Conservation (phyloP, 2,329 filamentous ascomycete species). For the Coccinonectria pachysandricola region DNA sequence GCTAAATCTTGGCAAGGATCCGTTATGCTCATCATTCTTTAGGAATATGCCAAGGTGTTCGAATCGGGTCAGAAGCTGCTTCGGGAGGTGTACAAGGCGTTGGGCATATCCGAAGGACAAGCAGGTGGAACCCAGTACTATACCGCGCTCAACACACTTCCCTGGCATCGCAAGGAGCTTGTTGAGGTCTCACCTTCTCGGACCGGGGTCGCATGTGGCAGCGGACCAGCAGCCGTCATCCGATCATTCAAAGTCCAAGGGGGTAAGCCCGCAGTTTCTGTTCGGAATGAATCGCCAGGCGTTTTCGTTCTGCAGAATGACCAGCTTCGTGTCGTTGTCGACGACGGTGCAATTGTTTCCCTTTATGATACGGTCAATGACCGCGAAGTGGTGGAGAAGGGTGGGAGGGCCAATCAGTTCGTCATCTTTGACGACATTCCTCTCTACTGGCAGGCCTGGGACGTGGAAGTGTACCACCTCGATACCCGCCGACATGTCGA, state of each 20-base stretch:
- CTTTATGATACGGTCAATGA: slow-evolving; percentile 64
- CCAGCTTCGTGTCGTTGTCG: slow-evolving; percentile 62
- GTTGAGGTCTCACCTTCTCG: slow-evolving; percentile 49
- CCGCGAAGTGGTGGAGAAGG: slow-evolving; percentile 67
- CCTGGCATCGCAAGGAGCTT: slow-evolving; percentile 72
- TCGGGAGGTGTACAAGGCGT: slow-evolving; percentile 54
- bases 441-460: slow-evolving; percentile 95
- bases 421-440: slow-evolving; percentile 97
- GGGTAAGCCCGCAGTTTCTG: slow-evolving; percentile 38
- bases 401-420: slow-evolving; percentile 75
- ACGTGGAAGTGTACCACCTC: slow-evolving; percentile 93
- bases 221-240: slow-evolving; percentile 41
- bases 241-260: slow-evolving; percentile 36
- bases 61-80: slow-evolving; percentile 63
- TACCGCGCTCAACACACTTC: slow-evolving; percentile 71
- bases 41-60: slow-evolving; percentile 77
- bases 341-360: slow-evolving; percentile 70
- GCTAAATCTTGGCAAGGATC: neutral
- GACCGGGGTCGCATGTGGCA: slow-evolving; percentile 46
- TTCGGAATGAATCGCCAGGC: slow-evolving; percentile 42
- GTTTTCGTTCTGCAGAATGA: slow-evolving; percentile 73
- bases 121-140: slow-evolving; percentile 35
- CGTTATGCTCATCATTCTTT: slow-evolving; percentile 4
- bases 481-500: slow-evolving; percentile 71
- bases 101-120: slow-evolving; percentile 48